Percentiles rank a stretch among this genome's conserved stretches.
phyloP scores from a whole-genome alignment of 352 stramenopile genomes.

The Phytophthora agathidicida region DNA sequence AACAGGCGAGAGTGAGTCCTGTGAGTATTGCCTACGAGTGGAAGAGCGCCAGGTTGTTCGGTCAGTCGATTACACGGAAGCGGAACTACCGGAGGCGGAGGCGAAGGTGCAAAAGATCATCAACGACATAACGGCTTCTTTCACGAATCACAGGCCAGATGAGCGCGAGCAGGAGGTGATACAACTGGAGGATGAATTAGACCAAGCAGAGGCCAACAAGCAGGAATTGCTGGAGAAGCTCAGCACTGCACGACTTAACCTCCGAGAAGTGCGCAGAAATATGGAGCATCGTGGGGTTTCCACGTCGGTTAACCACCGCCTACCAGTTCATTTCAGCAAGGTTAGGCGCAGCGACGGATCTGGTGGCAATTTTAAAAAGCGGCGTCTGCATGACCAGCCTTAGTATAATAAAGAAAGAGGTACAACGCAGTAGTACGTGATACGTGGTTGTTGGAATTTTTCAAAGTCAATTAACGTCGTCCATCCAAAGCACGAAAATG shows the following conservation, averaged over 20 bases:
- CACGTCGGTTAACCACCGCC: constrained; percentile 11
- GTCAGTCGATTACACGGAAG: constrained; percentile 52
- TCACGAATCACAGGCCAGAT: constrained; percentile 41
- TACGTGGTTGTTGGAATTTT: constrained; percentile 11
- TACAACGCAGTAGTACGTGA: no score
- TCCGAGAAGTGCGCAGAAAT: constrained; percentile 46
- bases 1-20: constrained; percentile 31
- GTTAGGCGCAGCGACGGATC: constrained; percentile 15
- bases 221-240: constrained; percentile 52
- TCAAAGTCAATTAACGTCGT: constrained; percentile 21
- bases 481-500: constrained; percentile 20
- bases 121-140: constrained; percentile 52
- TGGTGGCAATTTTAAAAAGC: constrained; percentile 28
- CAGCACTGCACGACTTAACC: constrained; percentile 17
- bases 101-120: constrained; percentile 58
- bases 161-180: constrained; percentile 50
- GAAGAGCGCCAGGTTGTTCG: constrained; percentile 55
- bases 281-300: constrained; percentile 37
- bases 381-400: constrained; percentile 19
- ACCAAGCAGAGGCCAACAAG: constrained; percentile 63
- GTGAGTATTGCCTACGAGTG: constrained; percentile 66
- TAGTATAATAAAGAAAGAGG: constrained; percentile 16
- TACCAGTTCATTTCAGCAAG: constrained; percentile 61
- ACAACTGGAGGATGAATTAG: constrained; percentile 65
- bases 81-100: constrained; percentile 56